Evolutionary conservation across 371 early-diverging fungal genomes (phyloP).

Genomic region (Mucor plumbeus): DNA sequence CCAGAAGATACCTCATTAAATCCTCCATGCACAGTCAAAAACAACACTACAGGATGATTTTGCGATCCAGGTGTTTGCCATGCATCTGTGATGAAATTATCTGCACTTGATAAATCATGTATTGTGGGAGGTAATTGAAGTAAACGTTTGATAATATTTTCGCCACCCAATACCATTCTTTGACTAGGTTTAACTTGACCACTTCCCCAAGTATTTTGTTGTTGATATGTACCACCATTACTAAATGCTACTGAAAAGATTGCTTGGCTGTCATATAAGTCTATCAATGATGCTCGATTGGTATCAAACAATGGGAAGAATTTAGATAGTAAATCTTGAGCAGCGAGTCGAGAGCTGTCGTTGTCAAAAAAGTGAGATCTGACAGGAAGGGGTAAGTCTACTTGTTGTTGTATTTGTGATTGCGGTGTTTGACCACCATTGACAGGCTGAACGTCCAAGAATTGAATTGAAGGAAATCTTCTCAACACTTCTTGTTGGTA

Average conservation of each 20-base stretch:
- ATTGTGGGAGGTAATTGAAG: slow-evolving; percentile 53
- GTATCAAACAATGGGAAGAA: slow-evolving; percentile 50
- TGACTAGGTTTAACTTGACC: slow-evolving; percentile 15
- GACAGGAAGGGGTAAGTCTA: slow-evolving; percentile 23
- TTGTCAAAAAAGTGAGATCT: slow-evolving; percentile 41
- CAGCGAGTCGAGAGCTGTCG: slow-evolving; percentile 38
- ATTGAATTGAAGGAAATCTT: slow-evolving; percentile 28
- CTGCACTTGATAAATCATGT: slow-evolving; percentile 46
- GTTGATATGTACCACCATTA: slow-evolving; percentile 26
- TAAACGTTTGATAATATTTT: slow-evolving; percentile 47
- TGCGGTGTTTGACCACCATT: slow-evolving; percentile 25
- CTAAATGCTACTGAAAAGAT: slow-evolving; percentile 40
- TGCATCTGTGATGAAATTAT: slow-evolving; percentile 59
- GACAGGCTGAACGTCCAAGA: slow-evolving; percentile 23
- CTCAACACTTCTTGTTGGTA: slow-evolving; percentile 20
- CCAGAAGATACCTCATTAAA: slow-evolving; percentile 52
- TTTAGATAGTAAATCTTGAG: slow-evolving; percentile 45
- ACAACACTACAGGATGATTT: slow-evolving; percentile 42
- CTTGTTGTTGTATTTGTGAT: not conserved
- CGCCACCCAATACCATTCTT: slow-evolving; percentile 22
- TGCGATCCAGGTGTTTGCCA: slow-evolving; percentile 52
- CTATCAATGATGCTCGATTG: slow-evolving; percentile 41
- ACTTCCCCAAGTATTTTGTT: slow-evolving; percentile 35
- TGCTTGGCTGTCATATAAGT: slow-evolving; percentile 44
- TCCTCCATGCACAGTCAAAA: slow-evolving; percentile 58